phyloP scores from a whole-genome alignment of 768 basidiomycete species.

The Mycena olivaceomarginata region DNA sequence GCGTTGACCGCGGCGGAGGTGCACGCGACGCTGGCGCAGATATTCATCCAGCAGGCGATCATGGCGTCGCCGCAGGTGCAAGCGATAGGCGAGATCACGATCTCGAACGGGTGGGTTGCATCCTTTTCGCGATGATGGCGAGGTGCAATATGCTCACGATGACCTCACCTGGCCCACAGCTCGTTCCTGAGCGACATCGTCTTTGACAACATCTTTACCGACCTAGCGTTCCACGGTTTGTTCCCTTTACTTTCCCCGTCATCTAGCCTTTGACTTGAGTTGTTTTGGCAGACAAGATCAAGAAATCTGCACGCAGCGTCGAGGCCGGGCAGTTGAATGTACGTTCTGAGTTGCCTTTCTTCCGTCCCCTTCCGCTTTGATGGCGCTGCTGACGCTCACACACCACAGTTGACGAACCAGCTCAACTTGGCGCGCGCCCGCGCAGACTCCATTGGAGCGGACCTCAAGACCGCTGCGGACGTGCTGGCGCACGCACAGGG shows the following conservation, averaged over 20 bases:
- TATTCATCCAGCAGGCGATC: conserved; percentile 62
- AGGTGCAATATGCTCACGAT: background rate
- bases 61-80: conserved; percentile 59
- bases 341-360: background rate
- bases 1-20: conserved; percentile 60
- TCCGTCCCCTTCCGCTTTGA: no score
- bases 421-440: conserved; percentile 24
- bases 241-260: background rate
- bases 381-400: no score
- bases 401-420: background rate
- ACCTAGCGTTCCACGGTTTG: conserved; percentile 60
- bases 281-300: conserved; percentile 60
- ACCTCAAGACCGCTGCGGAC: conserved; percentile 43
- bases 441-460: conserved; percentile 34
- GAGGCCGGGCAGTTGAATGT: conserved; percentile 50
- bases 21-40: conserved; percentile 57
- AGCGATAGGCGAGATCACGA: conserved; percentile 59
- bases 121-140: background rate
- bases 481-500: conserved; percentile 34
- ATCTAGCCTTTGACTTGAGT: background rate
- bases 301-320: conserved; percentile 59
- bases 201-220: conserved; percentile 65
- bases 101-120: conserved; percentile 60
- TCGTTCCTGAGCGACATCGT: conserved; percentile 60
- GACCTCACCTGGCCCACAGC: conserved; percentile 2